Evolutionary conservation across 257 asterid genomes (phyloP).

Genomic region (Cynanchum wilfordii): DNA sequence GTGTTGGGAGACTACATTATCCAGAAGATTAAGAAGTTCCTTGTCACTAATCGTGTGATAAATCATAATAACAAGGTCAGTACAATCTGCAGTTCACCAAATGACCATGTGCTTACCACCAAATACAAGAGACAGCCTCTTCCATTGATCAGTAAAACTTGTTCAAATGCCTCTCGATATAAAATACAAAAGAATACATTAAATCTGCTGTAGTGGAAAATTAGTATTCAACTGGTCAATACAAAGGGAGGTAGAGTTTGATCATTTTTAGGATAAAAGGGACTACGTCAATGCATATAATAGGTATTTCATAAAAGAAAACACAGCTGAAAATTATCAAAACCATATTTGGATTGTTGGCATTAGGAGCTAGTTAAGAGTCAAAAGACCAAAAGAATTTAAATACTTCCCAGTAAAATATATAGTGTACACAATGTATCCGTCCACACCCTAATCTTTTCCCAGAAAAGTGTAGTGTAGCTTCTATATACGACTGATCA

Average conservation of each 20-base stretch:
- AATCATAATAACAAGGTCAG: background rate
- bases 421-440: background rate
- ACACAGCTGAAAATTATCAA: background rate
- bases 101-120: background rate
- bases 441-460: background rate
- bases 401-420: background rate
- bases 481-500: background rate
- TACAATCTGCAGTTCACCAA: background rate
- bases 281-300: background rate
- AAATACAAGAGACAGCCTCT: background rate
- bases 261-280: background rate
- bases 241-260: background rate
- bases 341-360: background rate
- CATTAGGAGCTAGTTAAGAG: background rate
- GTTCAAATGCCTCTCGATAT: too few relatives aligned
- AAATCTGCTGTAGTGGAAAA: background rate
- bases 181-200: background rate
- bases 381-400: background rate
- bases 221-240: background rate
- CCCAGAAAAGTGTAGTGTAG: background rate
- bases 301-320: background rate
- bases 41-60: background rate
- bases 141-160: background rate
- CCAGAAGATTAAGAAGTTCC: background rate
- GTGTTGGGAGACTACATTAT: background rate